phyloP scores from a whole-genome alignment of 176 grass and related monocot species.

The Triticum timopheevii region DNA sequence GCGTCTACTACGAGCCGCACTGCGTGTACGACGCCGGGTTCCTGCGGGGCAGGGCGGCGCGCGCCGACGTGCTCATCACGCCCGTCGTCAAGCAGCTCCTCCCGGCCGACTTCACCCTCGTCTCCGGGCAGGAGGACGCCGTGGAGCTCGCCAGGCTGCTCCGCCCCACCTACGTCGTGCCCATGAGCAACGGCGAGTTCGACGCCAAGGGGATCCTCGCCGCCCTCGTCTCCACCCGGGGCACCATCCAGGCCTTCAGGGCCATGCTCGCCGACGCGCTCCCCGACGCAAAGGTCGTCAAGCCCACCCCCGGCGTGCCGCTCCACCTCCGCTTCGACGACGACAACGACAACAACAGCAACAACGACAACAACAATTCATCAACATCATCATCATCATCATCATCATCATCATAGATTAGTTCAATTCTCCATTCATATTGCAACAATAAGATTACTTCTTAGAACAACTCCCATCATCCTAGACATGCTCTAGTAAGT shows the following conservation, averaged over 20 bases:
- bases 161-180: conserved; percentile 64
- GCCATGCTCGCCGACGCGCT: conserved; percentile 61
- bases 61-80: conserved; percentile 74
- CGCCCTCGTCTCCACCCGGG: conserved; percentile 35
- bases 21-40: conserved; percentile 66
- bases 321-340: conserved; percentile 14
- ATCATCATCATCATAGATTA: background rate
- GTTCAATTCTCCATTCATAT: background rate
- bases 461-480: background rate
- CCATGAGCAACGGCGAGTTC: conserved; percentile 88
- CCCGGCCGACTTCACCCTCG: conserved; percentile 72
- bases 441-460: background rate
- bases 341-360: background rate
- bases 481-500: background rate
- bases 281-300: conserved; percentile 47
- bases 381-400: background rate
- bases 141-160: conserved; percentile 69
- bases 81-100: conserved; percentile 84
- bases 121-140: conserved; percentile 91
- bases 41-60: conserved; percentile 36
- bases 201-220: conserved; percentile 62
- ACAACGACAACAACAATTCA: background rate
- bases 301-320: conserved; percentile 68
- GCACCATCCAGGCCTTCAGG: conserved; percentile 70
- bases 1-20: conserved; percentile 88